A percentile compares a stretch with the other conserved stretches of the same genome.
Evolutionary conservation across 2,329 filamentous ascomycete genomes (phyloP).

Genomic region (Pseudogymnoascus sp.): DNA sequence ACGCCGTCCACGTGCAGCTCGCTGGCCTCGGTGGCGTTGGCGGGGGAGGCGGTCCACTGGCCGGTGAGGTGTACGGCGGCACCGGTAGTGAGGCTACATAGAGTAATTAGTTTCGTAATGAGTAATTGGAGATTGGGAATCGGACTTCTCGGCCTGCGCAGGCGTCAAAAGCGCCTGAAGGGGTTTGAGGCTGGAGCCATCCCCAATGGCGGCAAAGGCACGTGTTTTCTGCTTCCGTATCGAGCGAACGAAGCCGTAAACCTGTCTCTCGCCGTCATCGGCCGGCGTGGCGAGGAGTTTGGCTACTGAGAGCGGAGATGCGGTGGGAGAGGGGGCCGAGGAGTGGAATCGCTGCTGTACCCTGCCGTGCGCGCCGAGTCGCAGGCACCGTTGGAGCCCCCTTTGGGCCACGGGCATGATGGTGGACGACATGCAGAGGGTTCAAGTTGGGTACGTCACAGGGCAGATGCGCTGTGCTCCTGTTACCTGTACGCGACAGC

Average conservation of each 20-base stretch:
- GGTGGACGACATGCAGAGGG: slow-evolving; percentile 1
- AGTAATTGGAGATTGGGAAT: slow-evolving; percentile 12
- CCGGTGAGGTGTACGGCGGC: slow-evolving; percentile 73
- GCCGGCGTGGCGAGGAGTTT: slow-evolving; percentile 48
- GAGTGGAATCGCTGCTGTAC: slow-evolving; percentile 18
- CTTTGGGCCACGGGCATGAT: slow-evolving; percentile 12
- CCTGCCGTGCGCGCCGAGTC: slow-evolving; percentile 10
- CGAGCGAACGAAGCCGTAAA: slow-evolving; percentile 77
- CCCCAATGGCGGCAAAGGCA: slow-evolving; percentile 77
- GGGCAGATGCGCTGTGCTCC: slow-evolving; percentile 4
- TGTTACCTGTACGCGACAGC: background rate
- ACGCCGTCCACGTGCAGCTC: slow-evolving; percentile 72
- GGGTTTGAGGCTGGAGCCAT: slow-evolving; percentile 74
- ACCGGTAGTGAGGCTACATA: slow-evolving; percentile 68
- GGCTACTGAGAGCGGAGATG: slow-evolving; percentile 43
- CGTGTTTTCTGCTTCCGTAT: slow-evolving; percentile 79
- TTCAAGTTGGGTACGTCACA: slow-evolving; percentile 6
- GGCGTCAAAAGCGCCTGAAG: slow-evolving; percentile 50
- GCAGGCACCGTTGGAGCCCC: slow-evolving; percentile 8
- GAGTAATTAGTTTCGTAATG: slow-evolving; percentile 12
- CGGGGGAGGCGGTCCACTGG: slow-evolving; percentile 64
- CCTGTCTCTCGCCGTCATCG: slow-evolving; percentile 43
- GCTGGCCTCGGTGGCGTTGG: slow-evolving; percentile 62
- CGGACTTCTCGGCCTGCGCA: slow-evolving; percentile 24
- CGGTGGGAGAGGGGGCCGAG: slow-evolving; percentile 24